Percentiles rank a stretch among this genome's conserved stretches.
These are phyloP conservation scores for Moesziomyces sp. DNA, from an alignment of 1,284 basidiomycete species.

Conservation along the genomic window DNA sequence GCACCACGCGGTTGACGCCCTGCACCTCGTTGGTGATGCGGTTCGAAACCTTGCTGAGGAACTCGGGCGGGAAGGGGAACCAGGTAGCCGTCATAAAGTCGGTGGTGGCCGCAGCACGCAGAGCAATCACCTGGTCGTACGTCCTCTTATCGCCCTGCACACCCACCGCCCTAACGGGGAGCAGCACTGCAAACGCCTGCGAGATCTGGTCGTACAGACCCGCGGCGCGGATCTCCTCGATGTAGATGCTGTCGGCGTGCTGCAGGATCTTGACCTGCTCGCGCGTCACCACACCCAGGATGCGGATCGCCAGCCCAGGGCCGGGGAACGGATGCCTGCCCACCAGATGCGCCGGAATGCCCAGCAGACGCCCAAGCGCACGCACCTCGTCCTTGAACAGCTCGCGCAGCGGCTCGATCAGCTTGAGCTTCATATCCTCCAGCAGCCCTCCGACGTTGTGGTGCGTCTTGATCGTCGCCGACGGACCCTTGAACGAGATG, in stretches of 20 bases:
- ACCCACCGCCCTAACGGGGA: slow-evolving; percentile 96
- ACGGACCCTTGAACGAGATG: slow-evolving; percentile 99
- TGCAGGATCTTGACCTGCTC: slow-evolving; percentile 95
- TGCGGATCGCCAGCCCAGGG: slow-evolving; percentile 97
- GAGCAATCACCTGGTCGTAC: slow-evolving; percentile 84
- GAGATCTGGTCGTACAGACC: slow-evolving; percentile 92
- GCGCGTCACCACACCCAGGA: slow-evolving; percentile 91
- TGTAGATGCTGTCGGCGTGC: slow-evolving; percentile 94
- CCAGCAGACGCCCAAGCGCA: slow-evolving; percentile 86
- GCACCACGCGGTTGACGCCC: slow-evolving; percentile 75
- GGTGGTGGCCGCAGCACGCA: slow-evolving; percentile 64
- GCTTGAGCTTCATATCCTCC: slow-evolving; percentile 98
- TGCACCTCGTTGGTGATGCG: slow-evolving; percentile 97
- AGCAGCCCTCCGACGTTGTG: slow-evolving; percentile 98
- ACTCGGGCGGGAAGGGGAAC: slow-evolving; percentile 89
- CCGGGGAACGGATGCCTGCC: slow-evolving; percentile 99
- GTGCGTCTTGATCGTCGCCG: slow-evolving; percentile 99
- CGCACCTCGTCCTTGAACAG: slow-evolving; percentile 99
- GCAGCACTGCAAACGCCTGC: slow-evolving; percentile 95
- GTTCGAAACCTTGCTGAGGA: slow-evolving; percentile 90
- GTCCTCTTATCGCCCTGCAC: slow-evolving; percentile 98
- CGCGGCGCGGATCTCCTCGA: slow-evolving; percentile 94
- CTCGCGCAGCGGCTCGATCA: slow-evolving; percentile 96
- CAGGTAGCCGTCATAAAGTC: slow-evolving; percentile 68
- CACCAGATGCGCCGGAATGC: slow-evolving; percentile 91